Evolutionary conservation across 1,139 yeast genomes (phyloP), one percentile per base, ranked within the genome.

Genomic region (Candida freyschussii): DNA sequence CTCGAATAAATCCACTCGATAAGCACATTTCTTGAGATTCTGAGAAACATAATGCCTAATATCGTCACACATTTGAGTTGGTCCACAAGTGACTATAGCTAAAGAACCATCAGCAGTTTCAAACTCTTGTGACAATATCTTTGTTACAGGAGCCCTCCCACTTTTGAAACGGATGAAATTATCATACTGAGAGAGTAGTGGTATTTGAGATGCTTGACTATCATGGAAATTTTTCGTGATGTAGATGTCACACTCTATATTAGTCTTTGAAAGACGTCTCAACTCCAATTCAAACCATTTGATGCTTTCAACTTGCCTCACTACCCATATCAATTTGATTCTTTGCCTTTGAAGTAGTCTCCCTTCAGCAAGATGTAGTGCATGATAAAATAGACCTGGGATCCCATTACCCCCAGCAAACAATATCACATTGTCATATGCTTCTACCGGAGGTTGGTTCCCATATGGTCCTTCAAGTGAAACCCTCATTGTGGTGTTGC

Each of bases 351-450:
- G 27, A 4, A 45, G 21, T 18, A 44, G 26, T 17, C 37, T 13
- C 4, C 28, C 35, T 24, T 36, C 34, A 15, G 38, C 32, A 2
- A 43, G 25, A 16, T 47, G 48, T 10, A 51, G 30, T 21, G 68
- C 55, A 39, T 62, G 59, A 27, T 59, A 52, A 40, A 56, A 58
- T 13, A 69, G 52, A 1, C 79, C 78, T 3, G 93, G 82, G 39
- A 82, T 69, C 47, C 93, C 93, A 41, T 79, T 77, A 27, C 87
- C 86, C 42, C 87, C 81, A 1, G 79, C 76, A 37, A 80, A 47
- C 30, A 79, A 60, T 12, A 78, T 49, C 4, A 66, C 65, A 30
- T 64, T 70, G 32, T 73, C 77, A 52, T 69, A 79, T 32, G 70
- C 60, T 34, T 68, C 69, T 31, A 72, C 52, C 51, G 84, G 70